Evolutionary conservation across 345 rosid genomes (phyloP), one percentile per base, ranked within the genome.

Genomic region (Citrus medica): DNA sequence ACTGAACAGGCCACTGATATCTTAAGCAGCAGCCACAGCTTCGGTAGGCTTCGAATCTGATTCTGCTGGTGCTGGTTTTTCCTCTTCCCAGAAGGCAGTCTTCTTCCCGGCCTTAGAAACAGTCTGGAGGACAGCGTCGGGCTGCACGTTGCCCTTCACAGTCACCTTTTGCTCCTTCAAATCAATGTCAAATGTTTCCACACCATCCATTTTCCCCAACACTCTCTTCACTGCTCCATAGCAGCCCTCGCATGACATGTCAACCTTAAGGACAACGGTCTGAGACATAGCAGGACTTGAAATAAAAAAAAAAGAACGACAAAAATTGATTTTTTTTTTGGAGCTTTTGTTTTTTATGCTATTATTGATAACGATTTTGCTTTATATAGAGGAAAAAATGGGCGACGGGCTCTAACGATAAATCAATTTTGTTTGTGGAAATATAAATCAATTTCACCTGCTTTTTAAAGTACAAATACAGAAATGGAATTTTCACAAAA

Each of bases 201-300:
- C 98, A 71, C 97, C 97, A 86, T 94, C 90, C 97, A 94, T 89
- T 84, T 93, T 93, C 12, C 89, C 92, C 56, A 93, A 79, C 71
- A 93, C 98, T 86, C 98, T 86, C 83, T 87, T 89, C 76, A 94
- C 97, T 74, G 98, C 93, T 68, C 97, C 98, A 6, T 80, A 86
- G 9, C 97, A 93, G 79, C 97, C 97, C 65, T 85, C 81, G 13
- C 97, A 94, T 75, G 98, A 85, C 98, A 94, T 93, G 21, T 86
- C 93, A 78, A 93, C 98, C 85, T 87, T 91, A 51, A 92, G 91
- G 77, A 92, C 91, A 74, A 89, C 92, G 21, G 93, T 92, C 48
- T 42, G 48, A 42, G 48, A 42, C 48, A 42, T 42, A 10, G 14
- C 16, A 2, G 12, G 48, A 9, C 48, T 42, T 42, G 16, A 9